phyloP scores from a whole-genome alignment of 306 rosid species.

The Canavalia gladiata region DNA sequence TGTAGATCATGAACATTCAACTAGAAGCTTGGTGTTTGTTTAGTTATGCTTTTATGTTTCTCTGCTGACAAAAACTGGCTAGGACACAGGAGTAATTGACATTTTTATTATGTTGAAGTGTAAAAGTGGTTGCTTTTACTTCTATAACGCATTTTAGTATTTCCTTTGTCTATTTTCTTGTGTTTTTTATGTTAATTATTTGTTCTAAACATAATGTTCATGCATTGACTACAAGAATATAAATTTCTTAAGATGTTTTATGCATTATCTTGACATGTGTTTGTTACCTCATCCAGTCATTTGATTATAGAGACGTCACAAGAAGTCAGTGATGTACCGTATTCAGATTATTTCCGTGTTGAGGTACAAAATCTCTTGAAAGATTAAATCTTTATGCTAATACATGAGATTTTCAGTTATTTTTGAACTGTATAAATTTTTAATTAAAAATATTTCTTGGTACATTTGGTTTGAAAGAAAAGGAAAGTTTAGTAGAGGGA shows the following conservation, averaged over 20 bases:
- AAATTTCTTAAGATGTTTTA: background rate
- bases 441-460: slow-evolving; percentile 18
- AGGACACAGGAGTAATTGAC: background rate
- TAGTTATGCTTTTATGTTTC: background rate
- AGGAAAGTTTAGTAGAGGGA: background rate
- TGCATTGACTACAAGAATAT: slow-evolving; percentile 29
- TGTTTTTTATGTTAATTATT: slow-evolving; percentile 25
- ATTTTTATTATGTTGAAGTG: slow-evolving; percentile 10
- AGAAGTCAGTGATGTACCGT: slow-evolving; percentile 92
- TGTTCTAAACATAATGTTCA: background rate
- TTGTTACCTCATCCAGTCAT: slow-evolving; percentile 68
- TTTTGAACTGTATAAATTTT: slow-evolving; percentile 5
- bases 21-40: slow-evolving; percentile 12
- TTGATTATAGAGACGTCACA: slow-evolving; percentile 91
- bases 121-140: slow-evolving; percentile 30
- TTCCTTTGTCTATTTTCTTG: background rate
- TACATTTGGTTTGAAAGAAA: slow-evolving; percentile 18
- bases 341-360: slow-evolving; percentile 87
- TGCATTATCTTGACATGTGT: slow-evolving; percentile 47
- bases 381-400: slow-evolving; percentile 10
- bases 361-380: slow-evolving; percentile 73
- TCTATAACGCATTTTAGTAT: slow-evolving; percentile 8
- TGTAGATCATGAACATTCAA: slow-evolving; percentile 8
- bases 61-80: slow-evolving; percentile 11
- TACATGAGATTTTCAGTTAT: slow-evolving; percentile 19